These are phyloP conservation scores for Ulmus americana DNA, from an alignment of 331 rosid genomes.

Conservation along the genomic window DNA sequence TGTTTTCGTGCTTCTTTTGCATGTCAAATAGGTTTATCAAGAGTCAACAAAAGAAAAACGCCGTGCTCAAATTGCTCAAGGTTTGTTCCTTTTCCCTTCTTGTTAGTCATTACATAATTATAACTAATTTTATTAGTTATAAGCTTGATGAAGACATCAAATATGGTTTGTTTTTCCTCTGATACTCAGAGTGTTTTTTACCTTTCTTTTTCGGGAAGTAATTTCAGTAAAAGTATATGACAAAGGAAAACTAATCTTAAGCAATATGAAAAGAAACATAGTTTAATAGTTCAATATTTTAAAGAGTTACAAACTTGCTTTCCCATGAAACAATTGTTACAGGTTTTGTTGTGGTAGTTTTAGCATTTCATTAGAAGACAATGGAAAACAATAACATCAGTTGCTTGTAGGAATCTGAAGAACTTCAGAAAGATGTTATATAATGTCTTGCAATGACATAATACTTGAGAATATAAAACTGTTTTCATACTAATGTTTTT, in stretches of 20 bases:
- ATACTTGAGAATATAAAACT: background rate
- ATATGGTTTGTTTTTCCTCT: background rate
- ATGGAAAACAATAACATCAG: background rate
- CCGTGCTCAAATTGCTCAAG: conserved; percentile 88
- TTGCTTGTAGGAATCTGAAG: background rate
- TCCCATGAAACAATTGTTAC: background rate
- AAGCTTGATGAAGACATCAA: background rate
- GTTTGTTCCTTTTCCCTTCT: conserved; percentile 32
- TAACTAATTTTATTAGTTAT: conserved; percentile 2
- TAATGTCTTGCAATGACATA: background rate
- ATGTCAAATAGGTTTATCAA: conserved; percentile 73
- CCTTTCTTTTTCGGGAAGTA: background rate
- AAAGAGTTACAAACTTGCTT: background rate
- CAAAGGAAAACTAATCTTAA: background rate
- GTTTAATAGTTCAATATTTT: background rate
- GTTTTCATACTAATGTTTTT: background rate
- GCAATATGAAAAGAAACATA: background rate
- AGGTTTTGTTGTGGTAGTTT: background rate
- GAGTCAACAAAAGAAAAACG: conserved; percentile 93
- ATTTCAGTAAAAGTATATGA: background rate
- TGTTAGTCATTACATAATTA: conserved; percentile 4
- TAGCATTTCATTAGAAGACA: background rate
- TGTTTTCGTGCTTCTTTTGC: conserved; percentile 7
- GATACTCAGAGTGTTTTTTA: background rate
- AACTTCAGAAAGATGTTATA: background rate